Evolutionary conservation across 1,139 yeast genomes (phyloP), one percentile per base, ranked within the genome.

Genomic region (Debaryomycetaceae sp.): DNA sequence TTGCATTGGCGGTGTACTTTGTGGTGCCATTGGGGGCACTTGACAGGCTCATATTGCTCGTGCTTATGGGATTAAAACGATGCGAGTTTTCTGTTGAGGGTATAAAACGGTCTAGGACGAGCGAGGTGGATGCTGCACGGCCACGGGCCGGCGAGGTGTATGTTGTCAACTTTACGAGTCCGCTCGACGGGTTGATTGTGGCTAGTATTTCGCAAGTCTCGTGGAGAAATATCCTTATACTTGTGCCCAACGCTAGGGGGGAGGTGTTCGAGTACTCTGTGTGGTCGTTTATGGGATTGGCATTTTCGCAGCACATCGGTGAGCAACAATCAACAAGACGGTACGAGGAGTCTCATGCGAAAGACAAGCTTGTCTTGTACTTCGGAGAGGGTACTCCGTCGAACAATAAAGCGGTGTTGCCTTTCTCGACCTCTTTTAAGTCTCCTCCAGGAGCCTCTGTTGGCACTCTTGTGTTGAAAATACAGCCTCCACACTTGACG

Each of bases 381-480:
- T 73, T 83, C 38, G 65, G 79, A 16, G 94, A 85, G 53, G 89
- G 89, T 0, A 81, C 89, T 0, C 69, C 87, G 0, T 76, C 87
- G 1, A 84, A 83, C 53, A 84, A 84, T 41, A 78, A 76, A 48
- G 71, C 82, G 0, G 55, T 81, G 0, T 62, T 81, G 41, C 81
- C 83, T 13, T 77, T 79, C 45, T 50, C 53, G 6, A 36, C 40
- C 11, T 44, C 52, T 8, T n/a, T 30, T 30, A 35, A 13, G 11
- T 17, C 17, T 13, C 17, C 33, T 11, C 38, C 45, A 47, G 6
- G 17, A 7, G 17, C 30, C 8, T 32, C 30, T 35, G 51, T 75
- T 38, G 78, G 73, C 47, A 63, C 78, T 0, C 43, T 78, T 30
- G 68, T 74, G 22, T 47, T 79, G 39, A 75, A 72, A 46, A 45